phyloP scores from a whole-genome alignment of 495 filamentous ascomycete genomes.

The Penicillium alfredii region DNA sequence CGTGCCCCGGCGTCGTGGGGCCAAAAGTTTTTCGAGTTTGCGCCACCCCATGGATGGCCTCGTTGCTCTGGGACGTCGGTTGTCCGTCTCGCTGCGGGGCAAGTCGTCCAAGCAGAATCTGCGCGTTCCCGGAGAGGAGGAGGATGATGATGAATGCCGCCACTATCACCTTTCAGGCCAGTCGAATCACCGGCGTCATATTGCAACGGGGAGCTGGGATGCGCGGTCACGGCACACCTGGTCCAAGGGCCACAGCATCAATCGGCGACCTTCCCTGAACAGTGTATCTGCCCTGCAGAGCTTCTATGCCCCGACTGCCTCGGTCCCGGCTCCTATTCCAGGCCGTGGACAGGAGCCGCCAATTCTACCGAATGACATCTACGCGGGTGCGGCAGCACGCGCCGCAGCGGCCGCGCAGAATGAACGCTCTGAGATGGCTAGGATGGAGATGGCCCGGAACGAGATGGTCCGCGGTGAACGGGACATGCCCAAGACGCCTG shows the following conservation, averaged over 20 bases:
- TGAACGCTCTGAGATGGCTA: slow-evolving; percentile 25
- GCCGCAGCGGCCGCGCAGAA: slow-evolving; percentile 66
- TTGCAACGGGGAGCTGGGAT: slow-evolving; percentile 20
- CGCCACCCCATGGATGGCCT: slow-evolving; percentile 42
- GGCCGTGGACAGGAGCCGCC: slow-evolving; percentile 37
- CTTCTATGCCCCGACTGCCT: slow-evolving; percentile 33
- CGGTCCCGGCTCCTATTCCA: slow-evolving; percentile 29
- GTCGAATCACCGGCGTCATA: slow-evolving; percentile 15
- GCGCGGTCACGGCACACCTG: slow-evolving; percentile 16
- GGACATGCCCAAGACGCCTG: slow-evolving; percentile 28
- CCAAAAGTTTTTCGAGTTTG: slow-evolving; percentile 44
- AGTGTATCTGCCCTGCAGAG: slow-evolving; percentile 35
- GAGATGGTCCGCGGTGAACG: slow-evolving; percentile 42
- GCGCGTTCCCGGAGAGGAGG: slow-evolving; percentile 12
- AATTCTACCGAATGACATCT: slow-evolving; percentile 34
- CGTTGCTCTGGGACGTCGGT: slow-evolving; percentile 39
- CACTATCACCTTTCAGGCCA: slow-evolving; percentile 10
- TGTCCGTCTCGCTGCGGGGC: slow-evolving; percentile 40
- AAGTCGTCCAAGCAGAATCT: slow-evolving; percentile 37
- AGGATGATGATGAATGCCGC: slow-evolving; percentile 9
- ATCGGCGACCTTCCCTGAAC: slow-evolving; percentile 36
- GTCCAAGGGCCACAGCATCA: slow-evolving; percentile 28
- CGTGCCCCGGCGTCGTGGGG: slow-evolving; percentile 30
- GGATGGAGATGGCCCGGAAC: slow-evolving; percentile 13
- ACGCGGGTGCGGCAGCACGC: slow-evolving; percentile 63